Evolutionary conservation across 2,329 filamentous ascomycete genomes (phyloP), one percentile per base, ranked within the genome.

Genomic region (Echinosphaeria canescens): DNA sequence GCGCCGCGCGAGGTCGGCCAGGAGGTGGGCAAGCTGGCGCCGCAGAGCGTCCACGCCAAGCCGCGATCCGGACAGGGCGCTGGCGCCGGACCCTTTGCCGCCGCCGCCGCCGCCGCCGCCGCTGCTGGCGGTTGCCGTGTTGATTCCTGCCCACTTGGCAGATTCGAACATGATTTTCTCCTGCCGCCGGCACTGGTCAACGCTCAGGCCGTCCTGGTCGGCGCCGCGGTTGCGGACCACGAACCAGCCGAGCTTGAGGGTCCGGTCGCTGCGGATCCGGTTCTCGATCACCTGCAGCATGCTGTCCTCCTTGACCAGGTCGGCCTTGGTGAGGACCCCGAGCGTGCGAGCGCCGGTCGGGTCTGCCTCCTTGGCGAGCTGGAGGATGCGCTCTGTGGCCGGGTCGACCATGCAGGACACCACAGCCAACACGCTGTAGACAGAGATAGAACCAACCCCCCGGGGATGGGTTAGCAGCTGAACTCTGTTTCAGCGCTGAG

Each of bases 311-410:
- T 38, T 39, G 0, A 58, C 54, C 0, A 71, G 43, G 30, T 75
- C 69, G 0, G 64, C 59, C 34, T 73, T 74, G 0, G 67, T 74
- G 1, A 73, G 46, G 0, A 62, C 51, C 0, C 52, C 54, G 6
- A 62, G 37, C 0, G 56, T 62, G 0, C 57, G 34, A 4, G 39
- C 32, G 0, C 56, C 55, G 0, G 44, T 29, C 0, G 49, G 46
- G 10, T 62, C 59, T 3, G 38, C 43, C 9, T 42, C 30, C 11
- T 41, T 47, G 2, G 50, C 50, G 3, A 52, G 33, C 23, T 44
- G 42, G 5, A 54, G 30, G 10, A 54, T 45, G 15, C 46, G 44
- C 25, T 54, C 47, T 0, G 46, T 54, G 1, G 48, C 47, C 6
- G 43, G 40, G 22, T 55, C 51, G 4, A 46, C 38, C 19, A 48